Base-by-base conservation (phyloP, 371 early-diverging fungal genomes). In the Thermomucor indicae-seudaticae region DNA sequence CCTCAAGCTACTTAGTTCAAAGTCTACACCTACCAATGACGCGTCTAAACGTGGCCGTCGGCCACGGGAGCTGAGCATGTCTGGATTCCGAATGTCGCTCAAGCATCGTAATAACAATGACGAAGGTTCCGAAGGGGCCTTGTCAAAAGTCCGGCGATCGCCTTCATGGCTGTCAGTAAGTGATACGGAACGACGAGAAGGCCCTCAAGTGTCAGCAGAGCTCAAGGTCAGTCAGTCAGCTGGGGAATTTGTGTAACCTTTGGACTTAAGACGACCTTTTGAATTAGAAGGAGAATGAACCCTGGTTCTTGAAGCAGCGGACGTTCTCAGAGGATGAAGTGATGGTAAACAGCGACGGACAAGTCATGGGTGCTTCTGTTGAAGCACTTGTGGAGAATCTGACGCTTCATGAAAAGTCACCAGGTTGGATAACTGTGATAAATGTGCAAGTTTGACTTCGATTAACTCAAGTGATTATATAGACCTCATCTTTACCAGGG, bases 321-420 rank as follows among this genome's bases (percentile, higher is more conserved):
- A 7, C 67, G 51, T 64, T 70, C 24, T 51, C 49, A 7, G 65
- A 64, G 4, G 75, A 84, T n/a, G 92, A 90, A 25, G 70, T 95
- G 47, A 67, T 91, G 12, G 78, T 89, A 56, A 91, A 88, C 61
- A 71, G 77, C 42, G 95, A 96, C 28, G 89, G 86, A 6, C 80
- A 85, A 42, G 91, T 97, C 48, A 90, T 85, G 54, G 95, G 95
- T 43, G 94, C 93, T 16, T 93, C 92, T 1, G 56, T 93, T 19
- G 66, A 76, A 22, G 90, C 91, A 7, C 70, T 97, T 7, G 81
- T 94, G 11, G 91, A 92, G 67, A 78, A 92, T n/a, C 72, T 96
- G 54, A 96, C 95, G 0, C 66, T 86, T 24, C 96, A 96, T 58
- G 92, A 93, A 57, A 75, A 70, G 46, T 62, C 77, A 7, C 64